These are phyloP conservation scores for Limnanthes douglasii DNA, from an alignment of 345 rosid species.

Conservation along the genomic window DNA sequence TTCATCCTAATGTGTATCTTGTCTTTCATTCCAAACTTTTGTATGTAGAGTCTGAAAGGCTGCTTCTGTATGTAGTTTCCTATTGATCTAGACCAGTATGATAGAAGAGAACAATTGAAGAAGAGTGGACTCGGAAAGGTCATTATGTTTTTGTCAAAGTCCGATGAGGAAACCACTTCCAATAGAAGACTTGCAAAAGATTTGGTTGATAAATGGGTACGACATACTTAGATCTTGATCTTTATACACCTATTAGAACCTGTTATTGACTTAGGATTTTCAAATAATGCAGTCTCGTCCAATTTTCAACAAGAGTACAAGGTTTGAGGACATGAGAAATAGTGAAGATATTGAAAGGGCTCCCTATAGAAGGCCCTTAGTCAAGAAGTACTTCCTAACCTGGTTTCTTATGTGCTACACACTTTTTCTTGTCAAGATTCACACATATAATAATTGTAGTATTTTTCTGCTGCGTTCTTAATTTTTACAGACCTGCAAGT, in stretches of 20 bases:
- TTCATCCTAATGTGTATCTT: conserved; percentile 1
- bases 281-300: conserved; percentile 81
- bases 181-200: conserved; percentile 95
- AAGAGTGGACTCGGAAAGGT: conserved; percentile 99
- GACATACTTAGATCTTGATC: conserved; percentile 1
- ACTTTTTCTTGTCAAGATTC: neutral
- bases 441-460: conserved; percentile 5
- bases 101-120: conserved; percentile 87
- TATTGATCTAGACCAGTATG: conserved; percentile 87
- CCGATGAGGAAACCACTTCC: conserved; percentile 90
- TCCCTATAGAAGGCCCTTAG: conserved; percentile 59
- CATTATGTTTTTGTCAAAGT: conserved; percentile 91
- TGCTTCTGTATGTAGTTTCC: conserved; percentile 48
- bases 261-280: conserved; percentile 7
- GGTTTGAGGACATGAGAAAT: conserved; percentile 91
- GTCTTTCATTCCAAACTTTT: conserved; percentile 2
- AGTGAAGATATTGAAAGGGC: conserved; percentile 65
- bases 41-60: conserved; percentile 6
- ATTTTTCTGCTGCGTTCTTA: neutral
- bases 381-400: conserved; percentile 39
- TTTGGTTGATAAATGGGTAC: conserved; percentile 98
- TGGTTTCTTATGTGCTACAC: neutral
- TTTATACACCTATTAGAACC: neutral
- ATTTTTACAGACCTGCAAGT: conserved; percentile 39
- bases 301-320: conserved; percentile 91